Evolutionary conservation across 352 stramenopile species (phyloP), one percentile per base, ranked within the genome.

Genomic region (Pseudoperonospora humuli): DNA sequence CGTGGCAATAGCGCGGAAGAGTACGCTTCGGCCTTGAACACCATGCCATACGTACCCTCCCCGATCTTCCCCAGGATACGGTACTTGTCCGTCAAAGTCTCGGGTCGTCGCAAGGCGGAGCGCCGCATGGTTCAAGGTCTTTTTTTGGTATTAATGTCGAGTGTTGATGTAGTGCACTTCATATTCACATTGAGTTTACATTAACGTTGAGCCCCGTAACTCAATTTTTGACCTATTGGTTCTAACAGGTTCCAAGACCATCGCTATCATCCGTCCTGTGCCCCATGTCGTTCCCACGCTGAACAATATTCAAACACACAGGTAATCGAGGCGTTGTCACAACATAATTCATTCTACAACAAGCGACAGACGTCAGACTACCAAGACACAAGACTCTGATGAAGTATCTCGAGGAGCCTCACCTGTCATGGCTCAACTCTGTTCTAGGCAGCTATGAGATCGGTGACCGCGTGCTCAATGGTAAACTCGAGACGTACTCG

Each of bases 381-480:
- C 21, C 32, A 46, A 48, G 48, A n/a, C 26, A 27, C 37, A 21
- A 40, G 21, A 49, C n/a, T n/a, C n/a, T n/a, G 4, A 97, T 97
- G 86, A 97, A 97, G 73, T 96, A 94, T 67, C 69, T 97, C 11
- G 86, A 96, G 53, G 86, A 96, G 50, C 83, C 83, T 42, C 69
- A 84, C 39, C 70, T 97, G 26, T 83, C 80, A 27, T 93, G 84
- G 75, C 69, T 95, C 39, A 95, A 94, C 63, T 86, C 85, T 9
- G 85, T 95, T 33, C 57, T 97, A 31, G 75, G 71, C 45, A 77
- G 65, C 29, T 91, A 92, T 51, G 74, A 83, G 51, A 66, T 95
- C 25, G 86, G 84, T 37, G 89, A 96, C 64, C 80, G 84, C 43
- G 63, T 94, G 33, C 64, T 97, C 27, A 70, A 62, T 25, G 86